phyloP scores from a whole-genome alignment of 495 filamentous ascomycete genomes.

The Stereocaulon alpinum region DNA sequence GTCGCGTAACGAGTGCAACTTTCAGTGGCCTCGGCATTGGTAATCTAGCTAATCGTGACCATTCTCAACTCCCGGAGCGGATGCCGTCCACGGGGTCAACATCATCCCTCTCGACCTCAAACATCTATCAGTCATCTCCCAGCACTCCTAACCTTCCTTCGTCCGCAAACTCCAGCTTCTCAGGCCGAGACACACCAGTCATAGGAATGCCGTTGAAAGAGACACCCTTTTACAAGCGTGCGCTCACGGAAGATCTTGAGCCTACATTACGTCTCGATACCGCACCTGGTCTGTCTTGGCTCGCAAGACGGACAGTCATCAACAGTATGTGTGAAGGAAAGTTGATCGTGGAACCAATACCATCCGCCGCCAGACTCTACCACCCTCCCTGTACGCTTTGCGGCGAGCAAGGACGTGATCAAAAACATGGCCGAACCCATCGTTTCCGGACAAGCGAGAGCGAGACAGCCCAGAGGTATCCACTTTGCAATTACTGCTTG shows the following conservation, averaged over 20 bases:
- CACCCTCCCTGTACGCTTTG: slow-evolving; percentile 78
- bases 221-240: slow-evolving; percentile 86
- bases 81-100: slow-evolving; percentile 34
- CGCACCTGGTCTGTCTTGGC: slow-evolving; percentile 86
- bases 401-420: slow-evolving; percentile 64
- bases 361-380: slow-evolving; percentile 45
- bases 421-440: slow-evolving; percentile 65
- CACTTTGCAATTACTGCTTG: slow-evolving; percentile 83
- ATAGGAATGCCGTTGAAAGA: slow-evolving; percentile 59
- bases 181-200: slow-evolving; percentile 24
- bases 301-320: slow-evolving; percentile 73
- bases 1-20: slow-evolving; percentile 56
- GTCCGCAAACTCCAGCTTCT: slow-evolving; percentile 21
- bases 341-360: slow-evolving; percentile 79
- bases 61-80: slow-evolving; percentile 13
- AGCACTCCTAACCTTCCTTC: slow-evolving; percentile 20
- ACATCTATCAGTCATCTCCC: slow-evolving; percentile 31
- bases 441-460: slow-evolving; percentile 80
- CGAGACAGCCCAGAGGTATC: slow-evolving; percentile 74
- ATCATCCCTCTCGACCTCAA: slow-evolving; percentile 34
- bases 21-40: slow-evolving; percentile 54
- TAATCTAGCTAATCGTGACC: slow-evolving; percentile 28
- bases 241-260: slow-evolving; percentile 81
- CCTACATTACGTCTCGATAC: slow-evolving; percentile 81
- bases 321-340: slow-evolving; percentile 76